Percentiles rank a stretch among this genome's conserved stretches.
These are phyloP conservation scores for Apophysomyces variabilis DNA, from an alignment of 371 early-diverging fungal species.

Conservation along the genomic window DNA sequence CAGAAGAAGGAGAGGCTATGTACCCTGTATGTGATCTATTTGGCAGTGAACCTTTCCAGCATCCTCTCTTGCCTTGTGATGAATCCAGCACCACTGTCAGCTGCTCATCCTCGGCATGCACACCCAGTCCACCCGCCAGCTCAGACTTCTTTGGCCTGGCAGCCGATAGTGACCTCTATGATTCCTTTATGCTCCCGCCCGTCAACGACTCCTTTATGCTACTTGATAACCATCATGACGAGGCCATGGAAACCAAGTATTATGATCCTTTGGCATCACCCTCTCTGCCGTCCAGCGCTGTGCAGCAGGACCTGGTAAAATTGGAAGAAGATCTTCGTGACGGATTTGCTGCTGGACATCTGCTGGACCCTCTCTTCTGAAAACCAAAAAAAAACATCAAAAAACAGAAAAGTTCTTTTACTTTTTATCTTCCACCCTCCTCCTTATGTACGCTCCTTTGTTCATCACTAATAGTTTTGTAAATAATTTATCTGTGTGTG, in stretches of 20 bases:
- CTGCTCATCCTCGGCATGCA: slow-evolving; percentile 31
- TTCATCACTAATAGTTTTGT: slow-evolving; percentile 4
- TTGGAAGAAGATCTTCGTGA: slow-evolving; percentile 23
- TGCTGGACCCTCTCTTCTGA: slow-evolving; percentile 38
- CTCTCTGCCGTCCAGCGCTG: slow-evolving; percentile 30
- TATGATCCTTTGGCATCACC: slow-evolving; percentile 25
- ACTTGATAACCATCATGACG: slow-evolving; percentile 15
- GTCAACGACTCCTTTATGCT: slow-evolving; percentile 24
- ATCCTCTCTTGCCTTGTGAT: slow-evolving; percentile 22
- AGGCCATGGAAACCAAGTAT: slow-evolving; percentile 9
- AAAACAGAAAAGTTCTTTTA: background rate
- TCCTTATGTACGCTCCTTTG: slow-evolving; percentile 14
- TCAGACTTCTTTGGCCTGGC: slow-evolving; percentile 27
- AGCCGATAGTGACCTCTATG: slow-evolving; percentile 29
- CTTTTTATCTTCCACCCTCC: slow-evolving; percentile 14
- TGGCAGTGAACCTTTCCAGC: slow-evolving; percentile 10
- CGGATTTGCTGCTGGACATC: slow-evolving; percentile 22
- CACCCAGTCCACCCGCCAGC: slow-evolving; percentile 35
- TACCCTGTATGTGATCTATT: slow-evolving; percentile 17
- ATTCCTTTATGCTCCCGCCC: slow-evolving; percentile 46
- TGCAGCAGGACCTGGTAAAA: slow-evolving; percentile 30
- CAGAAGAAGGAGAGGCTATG: slow-evolving; percentile 7
- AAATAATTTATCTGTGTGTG: slow-evolving; percentile 13
- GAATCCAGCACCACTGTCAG: slow-evolving; percentile 24
- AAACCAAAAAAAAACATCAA: slow-evolving; percentile 1